Conservation (phyloP, 805 yeast species). For the Jamesozyma lodderae region DNA sequence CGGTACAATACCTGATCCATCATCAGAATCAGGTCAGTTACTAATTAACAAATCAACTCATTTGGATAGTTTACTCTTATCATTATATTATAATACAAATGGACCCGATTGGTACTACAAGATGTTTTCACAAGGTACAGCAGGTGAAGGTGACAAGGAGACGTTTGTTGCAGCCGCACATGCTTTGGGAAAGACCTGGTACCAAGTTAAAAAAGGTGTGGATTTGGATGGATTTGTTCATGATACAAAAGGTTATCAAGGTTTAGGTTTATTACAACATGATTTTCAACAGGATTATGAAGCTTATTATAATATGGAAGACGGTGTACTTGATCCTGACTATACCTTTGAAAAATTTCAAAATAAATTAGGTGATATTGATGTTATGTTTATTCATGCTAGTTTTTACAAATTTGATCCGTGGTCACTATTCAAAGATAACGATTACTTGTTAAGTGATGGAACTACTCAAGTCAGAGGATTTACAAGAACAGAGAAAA, state of each 20-base stretch:
- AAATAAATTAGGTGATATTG: not conserved
- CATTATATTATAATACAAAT: constrained; percentile 55
- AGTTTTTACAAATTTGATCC: constrained; percentile 35
- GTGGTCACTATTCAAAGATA: constrained; percentile 15
- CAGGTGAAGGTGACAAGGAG: constrained; percentile 77
- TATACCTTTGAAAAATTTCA: constrained; percentile 8
- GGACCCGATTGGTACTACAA: constrained; percentile 67
- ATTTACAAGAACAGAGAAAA: constrained; percentile 11
- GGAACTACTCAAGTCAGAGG: constrained; percentile 22
- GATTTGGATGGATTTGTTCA: constrained; percentile 33
- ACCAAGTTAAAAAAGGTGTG: constrained; percentile 35
- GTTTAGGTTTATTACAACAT: constrained; percentile 73
- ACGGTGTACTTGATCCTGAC: not conserved
- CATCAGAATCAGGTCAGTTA: constrained; percentile 66
- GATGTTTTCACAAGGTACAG: constrained; percentile 61
- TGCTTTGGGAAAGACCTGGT: constrained; percentile 37
- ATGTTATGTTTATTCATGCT: constrained; percentile 33
- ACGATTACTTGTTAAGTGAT: constrained; percentile 11
- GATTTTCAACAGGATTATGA: constrained; percentile 54
- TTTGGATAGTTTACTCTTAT: constrained; percentile 46
- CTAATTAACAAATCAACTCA: constrained; percentile 54
- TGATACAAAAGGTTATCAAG: constrained; percentile 35
- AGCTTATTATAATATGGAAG: constrained; percentile 10
- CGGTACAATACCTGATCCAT: constrained; percentile 58
- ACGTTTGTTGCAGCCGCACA: constrained; percentile 61